Conservation (phyloP, 805 yeast species). For the Metschnikowia cerradonensis region DNA sequence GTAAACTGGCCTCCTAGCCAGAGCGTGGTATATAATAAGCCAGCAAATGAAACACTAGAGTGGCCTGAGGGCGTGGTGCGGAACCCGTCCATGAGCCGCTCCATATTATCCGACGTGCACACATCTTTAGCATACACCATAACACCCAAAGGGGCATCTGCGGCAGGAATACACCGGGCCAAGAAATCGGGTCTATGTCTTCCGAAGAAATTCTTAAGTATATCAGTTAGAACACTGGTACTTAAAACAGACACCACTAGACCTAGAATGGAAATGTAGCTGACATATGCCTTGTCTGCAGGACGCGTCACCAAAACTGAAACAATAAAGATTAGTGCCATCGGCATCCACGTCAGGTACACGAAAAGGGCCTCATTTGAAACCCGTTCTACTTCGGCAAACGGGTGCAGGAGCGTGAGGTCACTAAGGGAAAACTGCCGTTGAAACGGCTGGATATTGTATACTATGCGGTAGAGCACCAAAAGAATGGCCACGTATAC, state of each 20-base stretch:
- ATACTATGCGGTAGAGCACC: constrained; percentile 21
- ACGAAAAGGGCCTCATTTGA: constrained; percentile 49
- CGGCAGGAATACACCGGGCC: constrained; percentile 72
- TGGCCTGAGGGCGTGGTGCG: constrained; percentile 85
- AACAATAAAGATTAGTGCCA: constrained; percentile 30
- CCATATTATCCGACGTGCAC: constrained; percentile 51
- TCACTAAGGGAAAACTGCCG: constrained; percentile 77
- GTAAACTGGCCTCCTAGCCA: constrained; percentile 68
- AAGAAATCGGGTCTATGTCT: constrained; percentile 90
- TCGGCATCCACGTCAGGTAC: constrained; percentile 53
- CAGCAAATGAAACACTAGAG: constrained; percentile 66
- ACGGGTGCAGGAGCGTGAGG: constrained; percentile 75
- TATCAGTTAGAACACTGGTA: constrained; percentile 63
- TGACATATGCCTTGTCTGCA: constrained; percentile 52
- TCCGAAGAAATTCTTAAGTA: constrained; percentile 79
- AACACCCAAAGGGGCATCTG: constrained; percentile 50
- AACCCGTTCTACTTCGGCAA: constrained; percentile 71
- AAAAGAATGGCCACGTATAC: constrained; percentile 20
- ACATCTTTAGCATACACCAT: constrained; percentile 61
- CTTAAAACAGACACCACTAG: constrained; percentile 54
- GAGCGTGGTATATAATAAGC: constrained; percentile 56
- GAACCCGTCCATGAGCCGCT: constrained; percentile 60
- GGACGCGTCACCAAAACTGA: constrained; percentile 45
- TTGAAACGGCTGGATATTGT: constrained; percentile 55
- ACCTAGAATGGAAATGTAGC: constrained; percentile 66